Evolutionary conservation across 202 grass and related monocot genomes (phyloP).

Genomic region (Cymbopogon flexuosus): DNA sequence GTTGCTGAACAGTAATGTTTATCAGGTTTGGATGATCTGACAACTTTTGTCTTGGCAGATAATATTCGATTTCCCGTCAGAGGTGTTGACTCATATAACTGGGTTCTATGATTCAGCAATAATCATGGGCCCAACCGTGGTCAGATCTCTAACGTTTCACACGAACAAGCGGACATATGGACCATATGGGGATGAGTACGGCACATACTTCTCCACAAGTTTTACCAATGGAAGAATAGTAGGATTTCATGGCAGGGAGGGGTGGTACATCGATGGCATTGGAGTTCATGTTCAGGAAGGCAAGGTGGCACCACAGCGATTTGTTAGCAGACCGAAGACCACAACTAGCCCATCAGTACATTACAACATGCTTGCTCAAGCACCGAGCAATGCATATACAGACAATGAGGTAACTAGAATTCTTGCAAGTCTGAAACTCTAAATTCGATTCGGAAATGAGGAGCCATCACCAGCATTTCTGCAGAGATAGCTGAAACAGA

Average conservation of each 20-base stretch:
- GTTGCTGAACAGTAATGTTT: not conserved
- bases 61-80: slow-evolving; percentile 71
- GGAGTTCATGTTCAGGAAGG: slow-evolving; percentile 87
- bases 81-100: slow-evolving; percentile 82
- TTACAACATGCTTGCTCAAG: slow-evolving; percentile 38
- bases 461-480: not conserved
- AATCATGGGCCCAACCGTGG: slow-evolving; percentile 70
- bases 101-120: slow-evolving; percentile 64
- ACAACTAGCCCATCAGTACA: not conserved
- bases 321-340: not conserved
- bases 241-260: slow-evolving; percentile 85
- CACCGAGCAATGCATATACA: slow-evolving; percentile 24
- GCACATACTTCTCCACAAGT: slow-evolving; percentile 78
- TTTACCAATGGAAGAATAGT: slow-evolving; percentile 68
- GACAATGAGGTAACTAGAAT: slow-evolving; percentile 55
- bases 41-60: slow-evolving; percentile 41
- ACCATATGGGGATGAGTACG: slow-evolving; percentile 71
- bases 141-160: slow-evolving; percentile 84
- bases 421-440: not conserved
- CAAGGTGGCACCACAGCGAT: slow-evolving; percentile 33
- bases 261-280: slow-evolving; percentile 79
- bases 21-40: not conserved
- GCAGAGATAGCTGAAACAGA: not conserved
- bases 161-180: slow-evolving; percentile 67
- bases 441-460: not conserved